Percentiles rank a stretch among this genome's conserved stretches.
Conservation (phyloP, 2,329 filamentous ascomycete species). For the Xenosphaeropsis pyriputrescens region DNA sequence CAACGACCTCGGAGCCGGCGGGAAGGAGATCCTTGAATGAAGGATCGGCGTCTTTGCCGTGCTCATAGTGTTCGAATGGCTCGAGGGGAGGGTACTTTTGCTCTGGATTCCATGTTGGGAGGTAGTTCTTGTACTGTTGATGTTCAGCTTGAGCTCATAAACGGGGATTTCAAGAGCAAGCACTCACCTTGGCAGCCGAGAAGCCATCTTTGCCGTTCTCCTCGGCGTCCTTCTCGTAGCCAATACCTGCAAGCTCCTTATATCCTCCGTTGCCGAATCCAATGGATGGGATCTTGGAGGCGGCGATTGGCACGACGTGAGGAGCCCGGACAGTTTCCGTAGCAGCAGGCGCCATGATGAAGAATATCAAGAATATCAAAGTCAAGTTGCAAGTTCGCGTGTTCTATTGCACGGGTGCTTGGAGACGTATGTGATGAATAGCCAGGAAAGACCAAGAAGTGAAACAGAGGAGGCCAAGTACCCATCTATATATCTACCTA, state of each 20-base stretch:
- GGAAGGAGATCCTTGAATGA: slow-evolving; percentile 54
- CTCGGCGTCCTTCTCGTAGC: slow-evolving; percentile 14
- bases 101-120: slow-evolving; percentile 54
- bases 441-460: too few relatives aligned
- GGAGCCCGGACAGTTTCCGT: not conserved
- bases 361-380: too few relatives aligned
- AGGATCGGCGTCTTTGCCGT: slow-evolving; percentile 60
- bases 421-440: too few relatives aligned
- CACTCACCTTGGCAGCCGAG: slow-evolving; percentile 11
- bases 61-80: slow-evolving; percentile 59
- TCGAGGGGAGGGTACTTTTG: slow-evolving; percentile 50
- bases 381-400: too few relatives aligned
- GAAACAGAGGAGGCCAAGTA: too few relatives aligned
- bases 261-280: slow-evolving; percentile 7
- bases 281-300: not conserved
- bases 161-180: not conserved
- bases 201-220: slow-evolving; percentile 14
- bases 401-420: too few relatives aligned
- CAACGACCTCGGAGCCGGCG: slow-evolving; percentile 30
- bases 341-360: slow-evolving; percentile 2
- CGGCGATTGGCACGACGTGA: not conserved
- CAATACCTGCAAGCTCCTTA: slow-evolving; percentile 15
- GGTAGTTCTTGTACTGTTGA: slow-evolving; percentile 51
- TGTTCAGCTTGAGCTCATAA: not conserved
- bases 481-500: too few relatives aligned